phyloP scores from a whole-genome alignment of 345 rosid species.

The Abelmoschus esculentus region DNA sequence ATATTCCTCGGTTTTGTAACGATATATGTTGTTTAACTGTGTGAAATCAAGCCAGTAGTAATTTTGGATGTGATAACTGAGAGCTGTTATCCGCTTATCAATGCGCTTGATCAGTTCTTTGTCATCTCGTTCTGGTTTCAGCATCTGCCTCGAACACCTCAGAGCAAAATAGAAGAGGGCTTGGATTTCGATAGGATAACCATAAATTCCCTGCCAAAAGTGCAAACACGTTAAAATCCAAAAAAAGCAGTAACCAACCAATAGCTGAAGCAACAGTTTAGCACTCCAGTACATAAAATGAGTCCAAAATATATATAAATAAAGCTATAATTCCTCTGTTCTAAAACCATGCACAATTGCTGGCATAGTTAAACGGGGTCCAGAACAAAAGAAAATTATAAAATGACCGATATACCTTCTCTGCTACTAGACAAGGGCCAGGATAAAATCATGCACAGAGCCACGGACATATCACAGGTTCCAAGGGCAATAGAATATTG shows the following conservation, averaged over 20 bases:
- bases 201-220: constrained; percentile 19
- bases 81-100: constrained; percentile 40
- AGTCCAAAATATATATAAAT: neutral
- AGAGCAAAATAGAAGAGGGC: constrained; percentile 50
- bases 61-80: constrained; percentile 42
- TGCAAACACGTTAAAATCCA: neutral
- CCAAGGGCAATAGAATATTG: neutral
- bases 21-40: constrained; percentile 42
- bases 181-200: constrained; percentile 55
- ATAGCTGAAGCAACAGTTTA: constrained; percentile 19
- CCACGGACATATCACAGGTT: neutral
- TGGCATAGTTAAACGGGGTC: neutral
- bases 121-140: constrained; percentile 44
- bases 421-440: neutral
- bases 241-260: neutral
- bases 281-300: neutral
- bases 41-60: constrained; percentile 47
- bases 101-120: constrained; percentile 46
- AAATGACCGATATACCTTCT: neutral
- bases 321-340: neutral
- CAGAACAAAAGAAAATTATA: neutral
- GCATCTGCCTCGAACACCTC: constrained; percentile 50
- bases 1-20: constrained; percentile 54
- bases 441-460: neutral
- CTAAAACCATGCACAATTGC: neutral